Conservation (phyloP, 139 green algal genomes). For the Dunaliella sp. region DNA sequence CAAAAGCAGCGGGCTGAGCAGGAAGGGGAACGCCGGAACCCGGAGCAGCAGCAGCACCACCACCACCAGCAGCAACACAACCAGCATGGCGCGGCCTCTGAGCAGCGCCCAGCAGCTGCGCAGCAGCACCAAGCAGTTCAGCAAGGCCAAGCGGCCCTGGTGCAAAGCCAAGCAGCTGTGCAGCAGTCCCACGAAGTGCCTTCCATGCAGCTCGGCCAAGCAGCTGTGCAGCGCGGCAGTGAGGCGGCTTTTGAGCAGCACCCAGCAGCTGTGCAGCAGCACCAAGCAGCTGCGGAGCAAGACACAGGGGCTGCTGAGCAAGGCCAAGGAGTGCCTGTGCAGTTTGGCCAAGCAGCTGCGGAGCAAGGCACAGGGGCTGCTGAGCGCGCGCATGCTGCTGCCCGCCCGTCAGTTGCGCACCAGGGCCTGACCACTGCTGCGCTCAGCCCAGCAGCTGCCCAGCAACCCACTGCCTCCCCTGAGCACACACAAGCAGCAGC, state of each 20-base stretch:
- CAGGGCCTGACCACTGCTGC: not conserved
- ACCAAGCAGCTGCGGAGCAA: not conserved
- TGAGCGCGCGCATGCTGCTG: no score
- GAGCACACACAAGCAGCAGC: not conserved
- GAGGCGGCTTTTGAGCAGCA: conserved; percentile 19
- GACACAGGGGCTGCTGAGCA: no score
- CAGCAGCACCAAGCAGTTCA: not conserved
- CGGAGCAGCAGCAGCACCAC: not conserved
- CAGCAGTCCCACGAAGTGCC: not conserved
- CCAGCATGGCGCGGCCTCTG: not conserved
- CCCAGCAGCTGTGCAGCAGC: conserved; percentile 34
- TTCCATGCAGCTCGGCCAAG: conserved; percentile 4
- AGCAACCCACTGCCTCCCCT: not conserved
- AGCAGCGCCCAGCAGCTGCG: not conserved
- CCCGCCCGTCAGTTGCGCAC: not conserved
- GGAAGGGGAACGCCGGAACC: not conserved
- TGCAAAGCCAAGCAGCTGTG: not conserved
- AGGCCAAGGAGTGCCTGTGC: no score
- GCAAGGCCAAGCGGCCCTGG: not conserved
- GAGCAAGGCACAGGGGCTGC: no score
- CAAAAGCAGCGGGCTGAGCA: not conserved
- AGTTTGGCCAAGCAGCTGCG: no score
- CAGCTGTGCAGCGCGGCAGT: not conserved
- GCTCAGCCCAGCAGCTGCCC: not conserved
- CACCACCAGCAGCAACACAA: not conserved